Evolutionary conservation across 108 stramenopile species (phyloP), one percentile per base, ranked within the genome.

Genomic region (Pseudonitzschia delicatissima): DNA sequence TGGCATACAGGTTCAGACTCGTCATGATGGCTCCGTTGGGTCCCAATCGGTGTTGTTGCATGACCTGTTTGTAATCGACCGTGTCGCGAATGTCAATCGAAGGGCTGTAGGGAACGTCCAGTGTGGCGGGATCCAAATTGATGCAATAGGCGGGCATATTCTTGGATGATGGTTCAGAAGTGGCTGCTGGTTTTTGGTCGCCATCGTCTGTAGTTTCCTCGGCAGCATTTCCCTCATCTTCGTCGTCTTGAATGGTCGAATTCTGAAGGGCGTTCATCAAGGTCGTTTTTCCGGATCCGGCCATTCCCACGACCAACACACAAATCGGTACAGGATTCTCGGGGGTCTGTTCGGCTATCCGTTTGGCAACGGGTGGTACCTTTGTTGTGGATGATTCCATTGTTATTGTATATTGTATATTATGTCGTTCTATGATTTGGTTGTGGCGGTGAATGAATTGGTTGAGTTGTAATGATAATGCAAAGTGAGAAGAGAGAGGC

Each of bases 21-120:
- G 99, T 99, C 73, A 98, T 85, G 67, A 99, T 99, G 13, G 94
- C 99, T 3, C 99, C 99, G 82, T 99, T 99, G 4, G 99, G 99
- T 35, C 99, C 99, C 3, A 99, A 79, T 44, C 88, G 86, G 69
- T 99, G 98, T 73, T 98, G 96, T 58, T 80, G 69, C 99, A 99
- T 99, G 34, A 99, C 98, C 68, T 95, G 83, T 51, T 98, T 90
- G 86, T 99, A 98, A 68, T 98, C 87, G 28, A 99, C 95, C 0
- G 97, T 99, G 64, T 99, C 99, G 3, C 99, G 88, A 71, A 99
- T 99, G 76, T 99, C 99, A 63, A 99, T 99, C 64, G 92, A 92
- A 17, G 95, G 91, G 5, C 75, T 79, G 72, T 93, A 99, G 17
- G 99, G 97, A 1, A 98, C 74, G 63, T 82, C 73, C 76, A 85